Conservation (phyloP, 176 grass and related monocot species). For the Otatea glauca region DNA sequence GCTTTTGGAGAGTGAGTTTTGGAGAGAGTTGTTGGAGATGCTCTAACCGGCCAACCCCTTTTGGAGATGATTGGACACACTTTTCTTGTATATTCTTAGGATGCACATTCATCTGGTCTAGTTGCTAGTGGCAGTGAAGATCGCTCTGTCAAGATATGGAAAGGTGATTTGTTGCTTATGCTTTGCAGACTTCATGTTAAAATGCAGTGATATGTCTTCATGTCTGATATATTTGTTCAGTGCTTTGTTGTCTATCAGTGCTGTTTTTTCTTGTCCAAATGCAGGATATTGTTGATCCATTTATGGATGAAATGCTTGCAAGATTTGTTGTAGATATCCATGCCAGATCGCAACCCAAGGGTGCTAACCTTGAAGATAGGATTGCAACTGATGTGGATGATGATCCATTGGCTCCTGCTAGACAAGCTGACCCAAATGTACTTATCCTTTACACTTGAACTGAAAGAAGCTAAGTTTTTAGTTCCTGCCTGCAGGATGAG, state of each 20-base stretch:
- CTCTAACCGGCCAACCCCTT: too few relatives aligned
- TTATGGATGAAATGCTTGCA: constrained; percentile 99
- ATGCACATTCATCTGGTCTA: too few relatives aligned
- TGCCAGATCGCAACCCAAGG: constrained; percentile 91
- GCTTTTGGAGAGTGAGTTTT: too few relatives aligned
- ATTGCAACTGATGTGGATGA: constrained; percentile 64
- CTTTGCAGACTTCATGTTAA: too few relatives aligned
- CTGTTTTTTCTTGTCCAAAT: constrained; percentile 47
- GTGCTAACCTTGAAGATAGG: constrained; percentile 87
- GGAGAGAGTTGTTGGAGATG: too few relatives aligned
- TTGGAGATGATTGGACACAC: too few relatives aligned
- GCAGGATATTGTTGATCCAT: constrained; percentile 96
- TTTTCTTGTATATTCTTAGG: too few relatives aligned
- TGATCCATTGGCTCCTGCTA: constrained; percentile 56
- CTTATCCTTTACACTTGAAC: constrained; percentile 3
- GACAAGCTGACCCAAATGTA: constrained; percentile 90
- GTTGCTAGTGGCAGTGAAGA: too few relatives aligned
- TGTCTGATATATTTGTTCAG: constrained; percentile 20
- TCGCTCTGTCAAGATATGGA: too few relatives aligned
- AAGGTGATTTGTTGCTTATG: too few relatives aligned
- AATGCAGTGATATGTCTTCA: too few relatives aligned
- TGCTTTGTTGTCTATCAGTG: constrained; percentile 14
- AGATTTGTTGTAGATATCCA: constrained; percentile 98
- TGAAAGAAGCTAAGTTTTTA: constrained; percentile 10
- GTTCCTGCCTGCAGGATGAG: too few relatives aligned